These are phyloP conservation scores for Phaeoacremonium minimum DNA, from an alignment of 2,329 filamentous ascomycete genomes.

Conservation along the genomic window DNA sequence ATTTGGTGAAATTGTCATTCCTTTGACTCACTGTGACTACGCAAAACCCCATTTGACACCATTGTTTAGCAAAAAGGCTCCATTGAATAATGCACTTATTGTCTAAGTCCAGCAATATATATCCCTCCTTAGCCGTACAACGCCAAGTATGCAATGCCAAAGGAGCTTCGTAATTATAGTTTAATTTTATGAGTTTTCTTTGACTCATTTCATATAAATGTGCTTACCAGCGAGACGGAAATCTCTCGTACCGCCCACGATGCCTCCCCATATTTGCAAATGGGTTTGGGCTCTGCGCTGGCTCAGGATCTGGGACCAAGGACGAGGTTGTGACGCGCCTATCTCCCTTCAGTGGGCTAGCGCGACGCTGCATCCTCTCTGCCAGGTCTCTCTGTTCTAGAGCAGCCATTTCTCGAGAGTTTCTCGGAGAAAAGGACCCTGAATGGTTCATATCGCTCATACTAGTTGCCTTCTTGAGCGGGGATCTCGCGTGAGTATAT, in stretches of 20 bases:
- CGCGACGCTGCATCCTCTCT: slow-evolving; percentile 25
- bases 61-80: too few species aligned
- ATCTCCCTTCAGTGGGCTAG: slow-evolving; percentile 36
- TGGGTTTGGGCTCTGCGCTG: slow-evolving; percentile 17
- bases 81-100: too few species aligned
- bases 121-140: too few species aligned
- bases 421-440: slow-evolving; percentile 44
- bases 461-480: slow-evolving; percentile 72
- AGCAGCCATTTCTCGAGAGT: slow-evolving; percentile 58
- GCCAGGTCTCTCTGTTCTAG: slow-evolving; percentile 42
- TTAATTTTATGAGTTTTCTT: too few species aligned
- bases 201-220: too few species aligned
- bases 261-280: slow-evolving; percentile 31
- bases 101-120: too few species aligned
- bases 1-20: too few species aligned
- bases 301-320: slow-evolving; percentile 3
- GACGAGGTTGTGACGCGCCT: slow-evolving; percentile 15
- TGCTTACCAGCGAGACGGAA: slow-evolving; percentile 20
- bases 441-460: slow-evolving; percentile 50
- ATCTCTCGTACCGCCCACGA: slow-evolving; percentile 34
- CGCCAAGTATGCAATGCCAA: too few species aligned
- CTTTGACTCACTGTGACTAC: too few species aligned
- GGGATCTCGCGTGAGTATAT: slow-evolving; percentile 75
- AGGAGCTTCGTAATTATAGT: too few species aligned
- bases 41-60: too few species aligned